Percentiles rank a stretch among this genome's conserved stretches.
These are phyloP conservation scores for Aspergillus sojae DNA, from an alignment of 2,329 filamentous ascomycete genomes.

Conservation along the genomic window DNA sequence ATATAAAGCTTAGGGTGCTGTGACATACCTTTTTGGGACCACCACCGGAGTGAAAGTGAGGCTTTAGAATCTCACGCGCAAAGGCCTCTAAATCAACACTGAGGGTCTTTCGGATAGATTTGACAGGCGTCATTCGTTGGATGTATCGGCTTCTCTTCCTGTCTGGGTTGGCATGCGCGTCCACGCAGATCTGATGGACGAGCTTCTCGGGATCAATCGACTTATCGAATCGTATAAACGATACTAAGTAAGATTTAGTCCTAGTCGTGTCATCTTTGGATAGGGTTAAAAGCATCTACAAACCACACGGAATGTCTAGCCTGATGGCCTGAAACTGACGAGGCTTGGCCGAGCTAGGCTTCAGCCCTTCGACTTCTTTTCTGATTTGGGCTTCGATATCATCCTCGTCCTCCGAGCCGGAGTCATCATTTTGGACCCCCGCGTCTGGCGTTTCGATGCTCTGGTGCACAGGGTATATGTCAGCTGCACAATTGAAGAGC, in stretches of 20 bases:
- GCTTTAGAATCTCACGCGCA: slow-evolving; percentile 58
- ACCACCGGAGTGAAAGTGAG: slow-evolving; percentile 60
- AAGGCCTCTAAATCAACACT: slow-evolving; percentile 60
- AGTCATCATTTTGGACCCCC: slow-evolving; percentile 30
- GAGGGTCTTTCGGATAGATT: slow-evolving; percentile 59
- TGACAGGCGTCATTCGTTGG: slow-evolving; percentile 63
- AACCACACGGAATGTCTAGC: slow-evolving; percentile 55
- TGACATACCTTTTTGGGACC: slow-evolving; percentile 56
- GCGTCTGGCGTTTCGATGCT: slow-evolving; percentile 20
- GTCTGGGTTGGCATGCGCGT: slow-evolving; percentile 54
- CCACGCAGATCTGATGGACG: slow-evolving; percentile 60
- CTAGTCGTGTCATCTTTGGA: slow-evolving; percentile 45
- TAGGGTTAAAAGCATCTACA: slow-evolving; percentile 22
- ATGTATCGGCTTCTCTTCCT: slow-evolving; percentile 60
- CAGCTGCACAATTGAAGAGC: slow-evolving; percentile 3
- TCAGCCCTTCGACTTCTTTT: slow-evolving; percentile 59
- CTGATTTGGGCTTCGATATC: slow-evolving; percentile 65
- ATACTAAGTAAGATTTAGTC: slow-evolving; percentile 12
- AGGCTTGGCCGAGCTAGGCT: slow-evolving; percentile 48
- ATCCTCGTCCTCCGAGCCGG: slow-evolving; percentile 40
- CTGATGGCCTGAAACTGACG: slow-evolving; percentile 56
- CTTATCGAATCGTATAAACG: slow-evolving; percentile 59
- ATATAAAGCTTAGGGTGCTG: neutral
- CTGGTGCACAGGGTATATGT: slow-evolving; percentile 15
- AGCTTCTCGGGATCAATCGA: slow-evolving; percentile 63